Evolutionary conservation across 1,139 yeast genomes (phyloP).

Genomic region (Yamadazyma membranifaciens): DNA sequence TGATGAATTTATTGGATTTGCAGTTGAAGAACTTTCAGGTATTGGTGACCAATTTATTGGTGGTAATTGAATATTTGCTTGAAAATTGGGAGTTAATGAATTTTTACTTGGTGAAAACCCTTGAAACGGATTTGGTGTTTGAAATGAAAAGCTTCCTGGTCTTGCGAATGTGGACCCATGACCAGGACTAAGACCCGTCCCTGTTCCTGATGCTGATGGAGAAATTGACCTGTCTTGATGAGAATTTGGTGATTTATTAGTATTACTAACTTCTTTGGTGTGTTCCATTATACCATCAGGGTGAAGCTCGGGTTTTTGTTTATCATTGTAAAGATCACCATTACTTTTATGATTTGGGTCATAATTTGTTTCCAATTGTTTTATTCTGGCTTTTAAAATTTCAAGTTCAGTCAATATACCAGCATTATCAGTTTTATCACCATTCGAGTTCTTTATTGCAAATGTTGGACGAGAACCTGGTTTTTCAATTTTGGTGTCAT

Average conservation of each 20-base stretch:
- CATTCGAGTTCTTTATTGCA: neutral
- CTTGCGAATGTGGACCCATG: neutral
- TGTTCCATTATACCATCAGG: too few species aligned
- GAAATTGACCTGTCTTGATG: too few species aligned
- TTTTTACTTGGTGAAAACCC: neutral
- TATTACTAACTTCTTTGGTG: too few species aligned
- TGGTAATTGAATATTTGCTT: constrained; percentile 3
- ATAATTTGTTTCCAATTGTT: constrained; percentile 35
- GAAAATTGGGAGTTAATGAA: neutral
- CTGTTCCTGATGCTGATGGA: neutral
- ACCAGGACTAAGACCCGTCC: too few species aligned
- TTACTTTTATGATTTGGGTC: neutral
- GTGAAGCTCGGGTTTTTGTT: too few species aligned
- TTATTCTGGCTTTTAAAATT: constrained; percentile 37
- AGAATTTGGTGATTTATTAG: too few species aligned
- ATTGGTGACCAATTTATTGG: constrained; percentile 6
- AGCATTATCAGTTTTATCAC: neutral
- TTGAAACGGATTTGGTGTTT: constrained; percentile 1
- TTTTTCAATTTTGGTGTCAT: neutral
- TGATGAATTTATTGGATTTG: too few species aligned
- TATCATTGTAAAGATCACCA: too few species aligned
- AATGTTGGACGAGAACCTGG: constrained; percentile 1
- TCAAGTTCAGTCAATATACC: constrained; percentile 20
- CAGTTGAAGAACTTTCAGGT: neutral
- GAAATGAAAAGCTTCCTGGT: constrained; percentile 4